phyloP scores from a whole-genome alignment of 2,329 filamentous ascomycete species.

The Nemania sp. region DNA sequence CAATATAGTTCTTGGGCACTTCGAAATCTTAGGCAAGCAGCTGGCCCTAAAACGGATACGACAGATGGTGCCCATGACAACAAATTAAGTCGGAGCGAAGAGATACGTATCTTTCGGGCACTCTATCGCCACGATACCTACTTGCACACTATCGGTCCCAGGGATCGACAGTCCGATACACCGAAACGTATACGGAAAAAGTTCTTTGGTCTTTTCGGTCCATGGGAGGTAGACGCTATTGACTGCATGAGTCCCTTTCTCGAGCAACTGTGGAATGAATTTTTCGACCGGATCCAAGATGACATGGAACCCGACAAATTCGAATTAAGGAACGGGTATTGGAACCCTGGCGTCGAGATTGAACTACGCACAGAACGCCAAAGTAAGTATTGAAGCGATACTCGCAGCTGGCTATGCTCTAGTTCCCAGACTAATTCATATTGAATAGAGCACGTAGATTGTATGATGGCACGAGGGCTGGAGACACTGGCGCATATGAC shows the following conservation, averaged over 20 bases:
- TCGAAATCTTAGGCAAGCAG: slow-evolving; percentile 9
- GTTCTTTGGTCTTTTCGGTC: slow-evolving; percentile 19
- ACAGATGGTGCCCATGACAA: background rate
- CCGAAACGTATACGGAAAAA: slow-evolving; percentile 11
- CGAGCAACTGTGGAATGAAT: background rate
- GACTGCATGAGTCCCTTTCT: slow-evolving; percentile 22
- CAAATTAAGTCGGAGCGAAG: slow-evolving; percentile 32
- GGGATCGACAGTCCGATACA: too few relatives aligned
- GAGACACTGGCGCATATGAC: slow-evolving; percentile 6
- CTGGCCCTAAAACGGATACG: background rate
- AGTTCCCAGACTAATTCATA: background rate
- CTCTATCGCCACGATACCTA: slow-evolving; percentile 42
- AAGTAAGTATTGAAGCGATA: slow-evolving; percentile 1
- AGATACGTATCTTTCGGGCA: slow-evolving; percentile 41
- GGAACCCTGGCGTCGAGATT: background rate
- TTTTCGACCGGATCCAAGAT: background rate
- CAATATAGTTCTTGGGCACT: slow-evolving; percentile 30
- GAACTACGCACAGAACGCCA: background rate
- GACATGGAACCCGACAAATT: background rate
- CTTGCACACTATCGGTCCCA: slow-evolving; percentile 32
- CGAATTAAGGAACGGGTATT: background rate
- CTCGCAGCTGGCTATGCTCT: background rate
- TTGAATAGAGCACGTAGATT: slow-evolving; percentile 2
- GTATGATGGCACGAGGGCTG: slow-evolving; percentile 13
- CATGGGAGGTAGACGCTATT: slow-evolving; percentile 23